A percentile compares a stretch with the other conserved stretches of the same genome.
Conservation (phyloP, 2,329 filamentous ascomycete genomes). For the Elsinoe necatrix region DNA sequence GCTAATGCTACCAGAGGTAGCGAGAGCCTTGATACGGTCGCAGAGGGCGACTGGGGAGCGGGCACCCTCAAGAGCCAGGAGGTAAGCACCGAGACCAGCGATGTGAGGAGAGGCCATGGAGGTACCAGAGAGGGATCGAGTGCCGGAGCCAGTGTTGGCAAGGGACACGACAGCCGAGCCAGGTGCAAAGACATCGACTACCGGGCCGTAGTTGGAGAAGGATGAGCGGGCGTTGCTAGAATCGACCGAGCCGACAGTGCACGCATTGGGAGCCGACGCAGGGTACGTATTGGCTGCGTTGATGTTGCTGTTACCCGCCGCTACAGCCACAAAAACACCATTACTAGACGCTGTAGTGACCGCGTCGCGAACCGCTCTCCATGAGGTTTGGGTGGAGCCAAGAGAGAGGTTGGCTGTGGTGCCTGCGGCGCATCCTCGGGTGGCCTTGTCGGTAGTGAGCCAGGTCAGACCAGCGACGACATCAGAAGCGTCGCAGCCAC, state of each 20-base stretch:
- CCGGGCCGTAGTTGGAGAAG: slow-evolving; percentile 34
- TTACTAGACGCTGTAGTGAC: slow-evolving; percentile 29
- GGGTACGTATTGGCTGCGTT: slow-evolving; percentile 28
- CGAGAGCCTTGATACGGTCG: slow-evolving; percentile 15
- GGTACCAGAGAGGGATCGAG: slow-evolving; percentile 47
- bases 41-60: slow-evolving; percentile 2
- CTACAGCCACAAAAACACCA: slow-evolving; percentile 33
- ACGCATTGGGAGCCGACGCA: slow-evolving; percentile 29
- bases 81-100: slow-evolving; percentile 59
- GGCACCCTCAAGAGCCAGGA: slow-evolving; percentile 16
- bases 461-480: slow-evolving; percentile 45
- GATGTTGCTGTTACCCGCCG: slow-evolving; percentile 30
- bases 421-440: slow-evolving; percentile 31
- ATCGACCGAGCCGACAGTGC: slow-evolving; percentile 32
- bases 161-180: slow-evolving; percentile 24
- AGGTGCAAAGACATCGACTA: slow-evolving; percentile 34
- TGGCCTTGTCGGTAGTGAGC: slow-evolving; percentile 37
- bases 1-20: slow-evolving; percentile 14
- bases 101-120: slow-evolving; percentile 61
- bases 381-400: slow-evolving; percentile 33
- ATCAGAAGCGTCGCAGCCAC: slow-evolving; percentile 39
- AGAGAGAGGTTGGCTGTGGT: slow-evolving; percentile 39
- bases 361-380: slow-evolving; percentile 33
- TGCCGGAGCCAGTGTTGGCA: slow-evolving; percentile 25
- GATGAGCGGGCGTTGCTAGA: slow-evolving; percentile 26